phyloP scores from a whole-genome alignment of 1,139 yeast genomes.

The Suhomyces bolitotheri region DNA sequence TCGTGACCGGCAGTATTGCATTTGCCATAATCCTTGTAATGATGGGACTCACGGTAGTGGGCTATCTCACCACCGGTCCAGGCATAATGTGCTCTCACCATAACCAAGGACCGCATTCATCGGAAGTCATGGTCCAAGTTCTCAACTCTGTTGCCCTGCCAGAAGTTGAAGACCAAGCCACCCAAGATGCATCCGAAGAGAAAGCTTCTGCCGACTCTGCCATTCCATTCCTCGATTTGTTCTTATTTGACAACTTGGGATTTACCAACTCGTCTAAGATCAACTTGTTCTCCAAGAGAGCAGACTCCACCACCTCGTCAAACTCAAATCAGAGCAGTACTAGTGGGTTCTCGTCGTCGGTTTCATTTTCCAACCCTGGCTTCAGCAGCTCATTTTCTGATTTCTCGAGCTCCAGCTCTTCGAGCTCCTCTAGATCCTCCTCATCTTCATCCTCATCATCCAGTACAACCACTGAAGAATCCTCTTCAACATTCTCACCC shows the following conservation, averaged over 20 bases:
- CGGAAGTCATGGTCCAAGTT: too few species aligned
- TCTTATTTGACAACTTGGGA: neutral
- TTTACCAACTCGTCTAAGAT: conserved; percentile 1
- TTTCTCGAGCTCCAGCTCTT: conserved; percentile 1
- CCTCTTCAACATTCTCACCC: conserved; percentile 13
- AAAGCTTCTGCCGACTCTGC: neutral
- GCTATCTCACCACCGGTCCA: neutral
- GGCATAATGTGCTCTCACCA: neutral
- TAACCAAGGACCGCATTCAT: too few species aligned
- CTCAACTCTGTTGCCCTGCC: too few species aligned
- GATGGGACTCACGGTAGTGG: neutral
- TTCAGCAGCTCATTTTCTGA: conserved; percentile 8
- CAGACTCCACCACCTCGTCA: conserved; percentile 1
- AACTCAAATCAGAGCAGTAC: conserved; percentile 1
- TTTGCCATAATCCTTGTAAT: neutral
- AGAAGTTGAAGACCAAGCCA: too few species aligned
- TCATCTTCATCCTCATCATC: conserved; percentile 1
- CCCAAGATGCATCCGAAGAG: too few species aligned
- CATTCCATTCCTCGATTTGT: conserved; percentile 1
- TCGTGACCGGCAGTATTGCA: neutral
- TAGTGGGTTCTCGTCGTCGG: conserved; percentile 2
- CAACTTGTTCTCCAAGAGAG: conserved; percentile 3
- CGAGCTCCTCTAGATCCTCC: conserved; percentile 5
- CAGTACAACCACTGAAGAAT: conserved; percentile 6
- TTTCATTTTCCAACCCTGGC: conserved; percentile 4